Evolutionary conservation across 805 yeast species (phyloP), one percentile per base, ranked within the genome.

Genomic region (Barnettozyma populi): DNA sequence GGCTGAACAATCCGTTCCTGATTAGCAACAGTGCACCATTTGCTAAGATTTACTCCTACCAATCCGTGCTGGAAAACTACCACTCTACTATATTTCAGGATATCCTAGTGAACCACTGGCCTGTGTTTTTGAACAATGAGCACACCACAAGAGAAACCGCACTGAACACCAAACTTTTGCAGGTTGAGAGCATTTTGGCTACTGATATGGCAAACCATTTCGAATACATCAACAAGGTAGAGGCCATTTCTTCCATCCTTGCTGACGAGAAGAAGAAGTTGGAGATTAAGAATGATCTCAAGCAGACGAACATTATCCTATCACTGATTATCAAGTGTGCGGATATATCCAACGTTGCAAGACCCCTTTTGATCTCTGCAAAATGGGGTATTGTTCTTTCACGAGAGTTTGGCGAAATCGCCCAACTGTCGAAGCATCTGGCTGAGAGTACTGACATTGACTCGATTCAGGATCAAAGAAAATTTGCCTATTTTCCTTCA

Each of bases 131-230:
- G 18, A 39, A 52, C 13, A 60, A 57, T 39, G 44, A 45, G 23
- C 44, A 51, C 19, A 54, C 57, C 1, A 11, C 29, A 0, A 25
- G 43, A 10, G 42, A 52, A 5, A 18, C 45, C 24, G 55, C 57
- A 48, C 60, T 50, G 31, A 57, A 59, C 48, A 59, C 66, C 1
- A 54, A 57, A 21, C 36, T 46, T 2, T 36, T 63, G 46, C 65
- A 62, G 44, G 60, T 68, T n/a, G 73, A 70, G 34, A 56, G 71
- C 11, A 82, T 86, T n/a, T 58, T 82, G 40, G 88, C 94, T 8
- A 94, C 99, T 0, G 98, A 94, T 68, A 90, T 94, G 97, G 92
- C 90, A 0, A 76, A 79, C 58, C 99, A 94, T 70, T 79, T 78
- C 54, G 81, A 75, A 40, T 90, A 85, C 64, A 79, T 85, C 49